These are phyloP conservation scores for Globisporangium parvum DNA, from an alignment of 352 stramenopile genomes.

Conservation along the genomic window DNA sequence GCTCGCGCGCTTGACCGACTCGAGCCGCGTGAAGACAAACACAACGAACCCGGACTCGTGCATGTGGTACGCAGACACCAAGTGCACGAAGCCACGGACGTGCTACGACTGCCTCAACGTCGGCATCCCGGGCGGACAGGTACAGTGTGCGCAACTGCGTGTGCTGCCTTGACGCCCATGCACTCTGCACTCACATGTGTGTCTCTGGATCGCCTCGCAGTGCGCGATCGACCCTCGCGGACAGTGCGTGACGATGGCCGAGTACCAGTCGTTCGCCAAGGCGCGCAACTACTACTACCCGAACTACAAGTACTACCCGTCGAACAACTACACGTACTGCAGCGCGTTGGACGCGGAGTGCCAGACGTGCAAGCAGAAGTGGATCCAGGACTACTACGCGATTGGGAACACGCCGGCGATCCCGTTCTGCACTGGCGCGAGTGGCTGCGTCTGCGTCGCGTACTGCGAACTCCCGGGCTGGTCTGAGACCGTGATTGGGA, in stretches of 20 bases:
- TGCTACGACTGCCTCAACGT: constrained; percentile 18
- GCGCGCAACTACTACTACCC: constrained; percentile 2
- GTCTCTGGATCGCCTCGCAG: background rate
- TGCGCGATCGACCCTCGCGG: constrained; percentile 11
- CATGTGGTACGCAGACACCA: constrained; percentile 8
- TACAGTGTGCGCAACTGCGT: background rate
- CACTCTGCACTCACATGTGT: background rate
- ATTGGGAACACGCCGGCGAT: background rate
- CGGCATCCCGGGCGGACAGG: background rate
- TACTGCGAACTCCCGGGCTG: constrained; percentile 10
- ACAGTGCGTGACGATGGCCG: constrained; percentile 11
- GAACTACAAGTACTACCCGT: constrained; percentile 9
- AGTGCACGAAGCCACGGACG: constrained; percentile 9
- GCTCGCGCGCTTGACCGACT: too few relatives aligned
- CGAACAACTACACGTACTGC: constrained; percentile 17
- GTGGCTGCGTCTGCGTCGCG: constrained; percentile 14
- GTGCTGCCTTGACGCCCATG: background rate
- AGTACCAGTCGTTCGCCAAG: constrained; percentile 10
- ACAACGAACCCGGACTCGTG: constrained; percentile 3
- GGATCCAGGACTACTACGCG: constrained; percentile 7
- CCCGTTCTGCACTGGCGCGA: constrained; percentile 1
- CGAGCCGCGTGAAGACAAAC: background rate
- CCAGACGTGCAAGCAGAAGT: constrained; percentile 6
- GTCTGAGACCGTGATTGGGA: constrained; percentile 7
- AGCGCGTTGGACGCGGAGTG: constrained; percentile 3